A percentile compares a stretch with the other conserved stretches of the same genome.
Evolutionary conservation across 2,329 filamentous ascomycete species (phyloP).

Genomic region (Fusarium transvaalense): DNA sequence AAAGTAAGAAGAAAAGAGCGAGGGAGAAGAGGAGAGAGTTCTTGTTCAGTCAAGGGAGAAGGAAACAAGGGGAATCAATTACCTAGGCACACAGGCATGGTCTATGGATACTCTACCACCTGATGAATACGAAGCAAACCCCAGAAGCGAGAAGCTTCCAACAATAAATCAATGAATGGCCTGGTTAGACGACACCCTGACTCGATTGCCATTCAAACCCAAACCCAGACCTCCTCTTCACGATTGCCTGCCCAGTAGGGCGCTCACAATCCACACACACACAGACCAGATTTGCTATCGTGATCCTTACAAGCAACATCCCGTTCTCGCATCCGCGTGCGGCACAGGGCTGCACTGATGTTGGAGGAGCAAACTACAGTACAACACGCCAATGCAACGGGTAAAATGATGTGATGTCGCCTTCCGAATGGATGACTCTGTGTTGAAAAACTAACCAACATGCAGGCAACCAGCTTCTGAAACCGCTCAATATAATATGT

Average conservation of each 20-base stretch:
- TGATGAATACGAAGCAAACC: slow-evolving; percentile 42
- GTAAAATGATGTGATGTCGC: slow-evolving; percentile 18
- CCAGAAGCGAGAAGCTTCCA: slow-evolving; percentile 39
- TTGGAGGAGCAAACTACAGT: slow-evolving; percentile 18
- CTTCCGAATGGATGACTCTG: slow-evolving; percentile 21
- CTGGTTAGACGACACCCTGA: slow-evolving; percentile 27
- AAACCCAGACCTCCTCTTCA: slow-evolving; percentile 3
- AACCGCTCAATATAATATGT: slow-evolving; percentile 10
- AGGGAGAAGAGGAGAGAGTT: slow-evolving; percentile 19
- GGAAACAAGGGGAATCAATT: slow-evolving; percentile 29
- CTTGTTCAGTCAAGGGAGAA: slow-evolving; percentile 31
- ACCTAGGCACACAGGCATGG: too few species aligned
- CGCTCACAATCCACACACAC: slow-evolving; percentile 5
- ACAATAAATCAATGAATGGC: slow-evolving; percentile 23
- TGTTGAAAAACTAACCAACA: slow-evolving; percentile 11
- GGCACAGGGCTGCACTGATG: slow-evolving; percentile 38
- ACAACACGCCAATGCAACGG: slow-evolving; percentile 16
- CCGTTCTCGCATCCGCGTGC: slow-evolving; percentile 32
- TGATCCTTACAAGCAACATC: slow-evolving; percentile 39
- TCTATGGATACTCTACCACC: slow-evolving; percentile 14
- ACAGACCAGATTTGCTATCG: slow-evolving; percentile 40
- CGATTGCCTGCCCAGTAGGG: slow-evolving; percentile 10
- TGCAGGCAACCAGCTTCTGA: slow-evolving; percentile 20
- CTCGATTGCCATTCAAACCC: slow-evolving; percentile 27
- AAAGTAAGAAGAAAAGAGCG: slow-evolving; percentile 6